A percentile compares a stretch with the other conserved stretches of the same genome.
Conservation (phyloP, 345 rosid genomes). For the Abelmoschus esculentus region DNA sequence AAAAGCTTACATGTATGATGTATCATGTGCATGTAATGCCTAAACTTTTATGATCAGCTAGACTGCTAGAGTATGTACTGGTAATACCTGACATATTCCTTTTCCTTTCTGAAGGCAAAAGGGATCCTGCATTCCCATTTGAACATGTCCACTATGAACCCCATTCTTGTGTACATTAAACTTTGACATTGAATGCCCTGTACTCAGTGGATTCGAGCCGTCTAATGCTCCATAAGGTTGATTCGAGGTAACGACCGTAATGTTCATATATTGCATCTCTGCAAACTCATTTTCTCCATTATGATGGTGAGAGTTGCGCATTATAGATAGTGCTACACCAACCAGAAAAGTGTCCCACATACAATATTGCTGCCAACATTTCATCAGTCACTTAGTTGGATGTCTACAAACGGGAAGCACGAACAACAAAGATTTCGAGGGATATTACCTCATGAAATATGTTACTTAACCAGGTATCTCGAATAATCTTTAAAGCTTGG, state of each 20-base stretch:
- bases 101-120: conserved; percentile 47
- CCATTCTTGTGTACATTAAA: conserved; percentile 48
- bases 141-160: conserved; percentile 87
- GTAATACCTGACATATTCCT: conserved; percentile 49
- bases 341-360: conserved; percentile 94
- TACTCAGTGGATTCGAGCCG: conserved; percentile 78
- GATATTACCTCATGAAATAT: conserved; percentile 47
- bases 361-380: conserved; percentile 58
- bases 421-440: background rate
- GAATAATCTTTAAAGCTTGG: conserved; percentile 60
- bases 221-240: conserved; percentile 60
- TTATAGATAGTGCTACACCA: conserved; percentile 64
- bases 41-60: background rate
- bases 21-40: background rate
- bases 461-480: conserved; percentile 59
- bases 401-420: background rate
- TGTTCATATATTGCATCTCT: conserved; percentile 80
- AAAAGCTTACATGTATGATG: no score
- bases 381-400: background rate
- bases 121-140: conserved; percentile 59
- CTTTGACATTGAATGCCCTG: conserved; percentile 40
- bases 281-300: conserved; percentile 66
- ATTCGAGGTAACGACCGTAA: conserved; percentile 78
- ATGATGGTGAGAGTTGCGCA: conserved; percentile 32
- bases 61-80: background rate